Base-by-base conservation (phyloP, 805 yeast species). In the Lipomyces mesembrius region DNA sequence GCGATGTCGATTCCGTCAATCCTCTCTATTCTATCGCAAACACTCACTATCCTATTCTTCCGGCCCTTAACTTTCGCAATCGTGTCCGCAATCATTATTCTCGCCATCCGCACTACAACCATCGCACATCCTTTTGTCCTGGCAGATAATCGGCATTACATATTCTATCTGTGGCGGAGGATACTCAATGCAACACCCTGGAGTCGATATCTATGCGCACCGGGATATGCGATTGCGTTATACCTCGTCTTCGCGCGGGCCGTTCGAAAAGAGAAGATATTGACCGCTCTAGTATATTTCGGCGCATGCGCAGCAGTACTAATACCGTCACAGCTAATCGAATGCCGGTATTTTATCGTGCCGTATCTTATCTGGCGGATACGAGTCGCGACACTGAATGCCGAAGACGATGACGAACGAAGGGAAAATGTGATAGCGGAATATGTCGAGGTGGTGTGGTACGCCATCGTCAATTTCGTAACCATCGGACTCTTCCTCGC, bases 101-200 rank as follows among this genome's bases (percentile, higher is more conserved):
- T 82, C 22, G 74, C 85, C 1, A 82, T 91, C 25, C 80, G 86
- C 49, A 81, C 81, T 65, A 88, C 83, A 76, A 90, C 97, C 0
- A 80, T 88, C 2, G 88, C 87, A 1, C 99, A 95, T 77, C 98
- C 98, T 7, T 95, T 94, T 77, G 77, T 95, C 52, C 81, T 94
- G 56, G 96, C 98, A 0, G 99, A 95, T 77, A 95, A 95, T 79
- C 85, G 99, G 73, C 99, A 95, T 77, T 92, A 87, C 76, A 87
- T 97, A 0, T 95, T 95, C 76, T 95, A 95, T 77, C 78, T 95
- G 49, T 91, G 90, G 85, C 85, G 87, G 64, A 84, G 84, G 65
- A 73, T 95, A 34, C 83, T 94, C 57, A 78, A 84, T 71, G 79
- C 81, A 27, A 80, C 77, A 43, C 76, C 82, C 64, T 82, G 83